Evolutionary conservation across 2,329 filamentous ascomycete species (phyloP).

Genomic region (Penicillium janthinellum): DNA sequence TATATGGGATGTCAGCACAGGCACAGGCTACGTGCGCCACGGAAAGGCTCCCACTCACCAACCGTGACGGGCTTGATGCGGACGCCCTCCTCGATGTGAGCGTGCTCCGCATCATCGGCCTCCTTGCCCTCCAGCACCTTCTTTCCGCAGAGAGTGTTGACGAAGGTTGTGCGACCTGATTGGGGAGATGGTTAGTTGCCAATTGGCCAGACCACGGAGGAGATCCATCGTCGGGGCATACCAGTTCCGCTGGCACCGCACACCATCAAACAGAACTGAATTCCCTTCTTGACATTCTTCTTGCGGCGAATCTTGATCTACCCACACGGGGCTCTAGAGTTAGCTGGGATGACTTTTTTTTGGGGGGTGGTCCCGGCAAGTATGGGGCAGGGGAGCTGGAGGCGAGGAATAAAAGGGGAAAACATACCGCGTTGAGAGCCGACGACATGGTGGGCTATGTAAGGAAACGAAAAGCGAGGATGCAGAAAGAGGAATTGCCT

Average conservation of each 20-base stretch:
- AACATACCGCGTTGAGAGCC: slow-evolving; percentile 56
- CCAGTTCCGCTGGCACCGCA: slow-evolving; percentile 98
- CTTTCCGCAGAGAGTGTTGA: slow-evolving; percentile 98
- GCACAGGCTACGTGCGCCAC: slow-evolving; percentile 14
- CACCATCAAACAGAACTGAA: slow-evolving; percentile 99
- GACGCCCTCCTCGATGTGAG: slow-evolving; percentile 93
- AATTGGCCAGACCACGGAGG: slow-evolving; percentile 16
- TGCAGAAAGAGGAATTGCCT: slow-evolving; percentile 21
- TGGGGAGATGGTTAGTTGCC: slow-evolving; percentile 17
- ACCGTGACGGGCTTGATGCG: slow-evolving; percentile 99
- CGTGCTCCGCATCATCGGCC: slow-evolving; percentile 82
- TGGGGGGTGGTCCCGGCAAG: slow-evolving; percentile 3
- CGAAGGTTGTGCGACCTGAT: slow-evolving; percentile 92
- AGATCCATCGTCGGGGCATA: slow-evolving; percentile 45
- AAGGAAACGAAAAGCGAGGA: slow-evolving; percentile 23
- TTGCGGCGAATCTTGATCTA: slow-evolving; percentile 97
- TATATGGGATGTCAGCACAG: slow-evolving; percentile 32
- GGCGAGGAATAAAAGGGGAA: slow-evolving; percentile 31
- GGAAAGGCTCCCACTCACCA: slow-evolving; percentile 60
- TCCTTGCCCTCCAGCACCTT: slow-evolving; percentile 89
- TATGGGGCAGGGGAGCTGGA: slow-evolving; percentile 23
- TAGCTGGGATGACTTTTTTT: slow-evolving; percentile 22
- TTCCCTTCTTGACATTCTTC: slow-evolving; percentile 99
- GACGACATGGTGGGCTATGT: slow-evolving; percentile 52
- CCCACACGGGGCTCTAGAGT: slow-evolving; percentile 26